phyloP scores from a whole-genome alignment of 139 green algal genomes.

The Coelastrella sp. region DNA sequence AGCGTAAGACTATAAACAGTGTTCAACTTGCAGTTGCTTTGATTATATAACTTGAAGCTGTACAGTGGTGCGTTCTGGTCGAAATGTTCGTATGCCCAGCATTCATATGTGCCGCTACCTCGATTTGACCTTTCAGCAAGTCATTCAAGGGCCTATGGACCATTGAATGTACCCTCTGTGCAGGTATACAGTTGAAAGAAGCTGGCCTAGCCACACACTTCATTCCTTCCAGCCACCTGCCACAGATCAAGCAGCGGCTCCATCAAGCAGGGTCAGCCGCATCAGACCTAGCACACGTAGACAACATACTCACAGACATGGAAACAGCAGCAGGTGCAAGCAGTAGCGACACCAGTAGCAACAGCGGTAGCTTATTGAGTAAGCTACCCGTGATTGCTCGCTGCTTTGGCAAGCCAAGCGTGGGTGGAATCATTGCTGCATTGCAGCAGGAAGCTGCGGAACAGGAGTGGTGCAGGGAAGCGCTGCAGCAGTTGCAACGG shows the following conservation, averaged over 20 bases:
- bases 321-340: conserved; percentile 17
- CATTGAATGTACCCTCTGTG: background rate
- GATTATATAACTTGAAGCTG: no score
- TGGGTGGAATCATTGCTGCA: conserved; percentile 43
- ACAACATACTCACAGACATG: conserved; percentile 23
- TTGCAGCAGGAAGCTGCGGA: conserved; percentile 43
- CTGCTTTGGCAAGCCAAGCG: conserved; percentile 45
- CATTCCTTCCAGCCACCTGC: conserved; percentile 71
- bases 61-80: no score
- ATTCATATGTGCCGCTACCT: no score
- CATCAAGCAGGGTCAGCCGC: conserved; percentile 34
- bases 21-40: no score
- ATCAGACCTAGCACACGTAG: conserved; percentile 8
- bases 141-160: no score
- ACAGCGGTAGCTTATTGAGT: conserved; percentile 18
- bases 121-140: no score
- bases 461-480: conserved; percentile 18
- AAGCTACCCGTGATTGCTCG: conserved; percentile 53
- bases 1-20: no score
- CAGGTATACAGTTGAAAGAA: conserved; percentile 67
- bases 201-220: conserved; percentile 91
- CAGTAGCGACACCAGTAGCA: background rate
- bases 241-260: conserved; percentile 62
- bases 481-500: conserved; percentile 48
- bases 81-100: no score